Percentiles rank a stretch among this genome's conserved stretches.
These are phyloP conservation scores for Hymenoscyphus linearis DNA, from an alignment of 2,329 filamentous ascomycete genomes.

Conservation along the genomic window DNA sequence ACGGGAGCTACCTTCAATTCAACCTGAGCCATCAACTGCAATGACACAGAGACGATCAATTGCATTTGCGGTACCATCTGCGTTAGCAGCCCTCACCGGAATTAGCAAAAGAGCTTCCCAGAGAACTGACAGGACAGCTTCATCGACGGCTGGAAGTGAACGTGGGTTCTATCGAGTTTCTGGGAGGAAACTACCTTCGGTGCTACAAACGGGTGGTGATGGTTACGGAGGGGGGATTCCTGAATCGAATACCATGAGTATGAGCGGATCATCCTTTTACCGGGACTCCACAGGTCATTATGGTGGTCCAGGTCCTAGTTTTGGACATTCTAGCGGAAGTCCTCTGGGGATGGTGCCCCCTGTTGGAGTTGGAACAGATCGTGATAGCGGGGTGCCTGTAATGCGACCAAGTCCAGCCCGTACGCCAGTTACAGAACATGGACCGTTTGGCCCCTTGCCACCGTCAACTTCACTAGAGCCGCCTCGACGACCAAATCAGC, in stretches of 20 bases:
- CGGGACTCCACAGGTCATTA: conserved; percentile 46
- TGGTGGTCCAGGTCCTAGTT: conserved; percentile 22
- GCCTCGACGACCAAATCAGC: conserved; percentile 16
- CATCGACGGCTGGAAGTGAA: conserved; percentile 40
- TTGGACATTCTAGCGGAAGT: not conserved
- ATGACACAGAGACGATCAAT: conserved; percentile 45
- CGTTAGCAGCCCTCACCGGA: conserved; percentile 42
- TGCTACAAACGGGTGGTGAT: conserved; percentile 57
- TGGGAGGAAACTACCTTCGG: conserved; percentile 59
- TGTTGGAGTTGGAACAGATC: conserved; percentile 30
- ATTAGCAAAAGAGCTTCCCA: conserved; percentile 33
- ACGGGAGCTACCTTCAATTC: conserved; percentile 21
- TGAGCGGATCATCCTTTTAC: conserved; percentile 49
- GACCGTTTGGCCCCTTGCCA: conserved; percentile 37
- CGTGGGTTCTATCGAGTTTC: conserved; percentile 60
- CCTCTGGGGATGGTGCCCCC: conserved; percentile 18
- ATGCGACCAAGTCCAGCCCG: conserved; percentile 61
- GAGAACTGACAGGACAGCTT: conserved; percentile 29
- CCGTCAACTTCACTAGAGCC: conserved; percentile 22
- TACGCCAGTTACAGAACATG: conserved; percentile 53
- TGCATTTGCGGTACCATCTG: conserved; percentile 43
- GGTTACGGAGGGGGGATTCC: conserved; percentile 49
- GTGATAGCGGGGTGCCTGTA: conserved; percentile 53
- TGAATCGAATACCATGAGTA: conserved; percentile 29
- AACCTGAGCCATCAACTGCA: conserved; percentile 17